These are phyloP conservation scores for Tothia fuscella DNA, from an alignment of 2,329 filamentous ascomycete genomes.

Conservation along the genomic window DNA sequence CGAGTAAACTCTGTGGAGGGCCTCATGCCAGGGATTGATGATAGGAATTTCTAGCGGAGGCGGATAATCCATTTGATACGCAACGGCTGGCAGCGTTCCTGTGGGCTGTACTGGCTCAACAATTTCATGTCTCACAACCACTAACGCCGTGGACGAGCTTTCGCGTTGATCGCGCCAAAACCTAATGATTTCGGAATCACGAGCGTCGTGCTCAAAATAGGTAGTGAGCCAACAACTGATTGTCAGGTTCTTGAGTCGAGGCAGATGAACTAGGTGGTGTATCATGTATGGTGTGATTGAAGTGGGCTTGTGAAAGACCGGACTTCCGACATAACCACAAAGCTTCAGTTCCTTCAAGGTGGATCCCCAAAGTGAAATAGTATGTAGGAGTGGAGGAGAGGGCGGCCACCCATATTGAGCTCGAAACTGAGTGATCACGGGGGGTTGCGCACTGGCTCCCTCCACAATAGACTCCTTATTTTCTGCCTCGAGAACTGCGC, in stretches of 20 bases:
- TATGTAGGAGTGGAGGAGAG: slow-evolving; percentile 28
- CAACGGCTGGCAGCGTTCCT: too few relatives aligned
- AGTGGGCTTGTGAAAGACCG: slow-evolving; percentile 27
- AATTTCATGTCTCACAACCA: too few relatives aligned
- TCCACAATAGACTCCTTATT: slow-evolving; percentile 17
- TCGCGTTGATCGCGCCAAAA: slow-evolving; percentile 32
- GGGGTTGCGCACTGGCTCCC: slow-evolving; percentile 19
- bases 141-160: slow-evolving; percentile 27
- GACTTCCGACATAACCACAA: slow-evolving; percentile 34
- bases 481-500: slow-evolving; percentile 20
- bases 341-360: slow-evolving; percentile 35
- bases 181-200: slow-evolving; percentile 11
- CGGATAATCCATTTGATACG: too few relatives aligned
- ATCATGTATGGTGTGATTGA: slow-evolving; percentile 28
- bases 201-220: slow-evolving; percentile 3
- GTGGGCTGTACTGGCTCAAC: too few relatives aligned
- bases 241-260: slow-evolving; percentile 29
- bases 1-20: slow-evolving; percentile 27
- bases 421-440: slow-evolving; percentile 7
- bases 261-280: slow-evolving; percentile 28
- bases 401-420: slow-evolving; percentile 29
- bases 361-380: slow-evolving; percentile 26
- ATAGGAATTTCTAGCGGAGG: too few relatives aligned
- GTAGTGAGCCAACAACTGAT: slow-evolving; percentile 31
- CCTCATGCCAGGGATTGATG: slow-evolving; percentile 13